Conservation (phyloP, 1,139 yeast genomes). For the Pichia sp. region DNA sequence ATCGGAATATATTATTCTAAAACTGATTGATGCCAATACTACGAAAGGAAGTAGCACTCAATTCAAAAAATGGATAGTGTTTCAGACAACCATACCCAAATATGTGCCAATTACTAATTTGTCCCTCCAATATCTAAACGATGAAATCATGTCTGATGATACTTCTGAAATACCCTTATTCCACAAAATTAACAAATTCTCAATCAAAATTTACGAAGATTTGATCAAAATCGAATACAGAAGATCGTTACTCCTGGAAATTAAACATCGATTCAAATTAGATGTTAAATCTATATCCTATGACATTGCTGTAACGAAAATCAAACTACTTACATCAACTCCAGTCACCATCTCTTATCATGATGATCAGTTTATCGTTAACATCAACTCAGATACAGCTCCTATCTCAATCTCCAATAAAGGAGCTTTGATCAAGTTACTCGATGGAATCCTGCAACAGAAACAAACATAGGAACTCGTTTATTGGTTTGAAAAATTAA, state of each 20-base stretch:
- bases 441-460: too few relatives aligned
- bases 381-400: too few relatives aligned
- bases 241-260: constrained; percentile 3
- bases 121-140: constrained; percentile 10
- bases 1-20: constrained; percentile 36
- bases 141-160: not conserved
- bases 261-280: too few relatives aligned
- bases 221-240: constrained; percentile 18
- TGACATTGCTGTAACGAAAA: too few relatives aligned
- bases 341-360: too few relatives aligned
- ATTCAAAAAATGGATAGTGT: constrained; percentile 25
- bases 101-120: constrained; percentile 25
- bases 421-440: too few relatives aligned
- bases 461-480: too few relatives aligned
- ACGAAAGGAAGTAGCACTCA: constrained; percentile 18
- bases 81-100: constrained; percentile 37
- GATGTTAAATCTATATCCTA: too few relatives aligned
- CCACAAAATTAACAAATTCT: constrained; percentile 17
- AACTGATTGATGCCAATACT: constrained; percentile 15
- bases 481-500: too few relatives aligned
- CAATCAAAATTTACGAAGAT: constrained; percentile 16
- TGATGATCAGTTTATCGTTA: too few relatives aligned
- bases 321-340: too few relatives aligned
- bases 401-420: too few relatives aligned
- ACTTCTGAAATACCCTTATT: not conserved